Percentiles rank a stretch among this genome's conserved stretches.
Evolutionary conservation across 169 alveolate species (phyloP).

Genomic region (Plasmodium adleri): DNA sequence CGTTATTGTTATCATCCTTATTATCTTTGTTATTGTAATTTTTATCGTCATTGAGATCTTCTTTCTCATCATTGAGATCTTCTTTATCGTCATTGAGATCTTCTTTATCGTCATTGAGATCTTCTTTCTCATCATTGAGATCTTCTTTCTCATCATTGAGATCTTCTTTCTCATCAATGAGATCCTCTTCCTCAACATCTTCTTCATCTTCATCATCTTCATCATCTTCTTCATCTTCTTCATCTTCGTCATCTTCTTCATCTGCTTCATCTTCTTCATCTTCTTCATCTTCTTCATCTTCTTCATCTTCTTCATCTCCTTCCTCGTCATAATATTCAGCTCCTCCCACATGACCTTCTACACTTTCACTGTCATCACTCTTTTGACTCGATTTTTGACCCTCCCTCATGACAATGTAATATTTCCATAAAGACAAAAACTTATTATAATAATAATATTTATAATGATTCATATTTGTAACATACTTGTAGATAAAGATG

Average conservation of each 20-base stretch:
- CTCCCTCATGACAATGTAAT: slow-evolving; percentile 28
- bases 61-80: neutral
- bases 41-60: neutral
- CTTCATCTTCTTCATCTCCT: slow-evolving; percentile 1
- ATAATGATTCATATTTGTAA: slow-evolving; percentile 25
- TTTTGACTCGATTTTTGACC: neutral
- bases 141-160: neutral
- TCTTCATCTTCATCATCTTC: neutral
- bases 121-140: neutral
- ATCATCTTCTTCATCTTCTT: neutral
- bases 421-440: slow-evolving; percentile 52
- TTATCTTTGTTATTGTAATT: neutral
- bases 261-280: neutral
- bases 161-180: neutral
- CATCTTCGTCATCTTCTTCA: neutral
- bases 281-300: neutral
- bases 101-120: neutral
- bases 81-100: neutral
- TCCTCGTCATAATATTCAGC: neutral
- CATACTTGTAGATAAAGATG: slow-evolving; percentile 39
- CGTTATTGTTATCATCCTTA: neutral
- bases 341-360: neutral
- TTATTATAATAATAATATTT: slow-evolving; percentile 62
- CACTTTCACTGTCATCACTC: neutral
- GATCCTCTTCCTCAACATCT: neutral